Base-by-base conservation (phyloP, 2,329 filamentous ascomycete species). In the Gliomastix tumulicola region DNA sequence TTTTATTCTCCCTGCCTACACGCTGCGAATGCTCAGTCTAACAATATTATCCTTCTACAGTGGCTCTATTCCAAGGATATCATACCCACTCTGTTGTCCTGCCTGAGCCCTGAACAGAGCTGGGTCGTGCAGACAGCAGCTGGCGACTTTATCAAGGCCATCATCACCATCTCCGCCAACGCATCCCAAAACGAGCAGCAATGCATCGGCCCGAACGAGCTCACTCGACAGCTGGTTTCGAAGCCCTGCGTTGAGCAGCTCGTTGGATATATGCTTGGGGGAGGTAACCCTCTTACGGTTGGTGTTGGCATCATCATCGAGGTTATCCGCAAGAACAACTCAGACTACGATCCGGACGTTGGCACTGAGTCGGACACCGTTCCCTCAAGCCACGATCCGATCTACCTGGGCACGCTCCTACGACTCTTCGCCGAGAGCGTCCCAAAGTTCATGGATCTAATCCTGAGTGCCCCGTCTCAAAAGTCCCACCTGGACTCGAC, bases 261-360 rank as follows among this genome's bases (percentile, higher is more conserved):
- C n/a, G 87, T 97, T 41, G 69, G 75, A 12, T 87, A 90, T 50
- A 98, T 98, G 92, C 76, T 97, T 12, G 76, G 82, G 35, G 92
- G 92, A 27, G 92, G 92, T 19, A 97, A 98, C 51, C 84, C 92
- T 6, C 65, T 98, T 40, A 97, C 90, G 0, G 94, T 97, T 13
- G 92, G 92, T 34, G 92, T 98, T 10, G 92, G 92, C 16, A 96
- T 97, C 51, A 78, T 98, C 22, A 98, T 98, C 45, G 92, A 98
- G 62, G 92, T 98, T 32, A 98, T 98, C 56, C 79, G 92, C 42
- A 98, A 98, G 66, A 98, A 98, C 63, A 98, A 98, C 58, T 97
- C 92, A 1, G 92, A 98, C 60, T 98, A 98, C 56, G 92, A 98
- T 49, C 83, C 92, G 1, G 92, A 97, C 49, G 85, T 89, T 49